Percentiles rank a stretch among this genome's conserved stretches.
These are phyloP conservation scores for Thelonectria olida DNA, from an alignment of 2,329 filamentous ascomycete species.

Conservation along the genomic window DNA sequence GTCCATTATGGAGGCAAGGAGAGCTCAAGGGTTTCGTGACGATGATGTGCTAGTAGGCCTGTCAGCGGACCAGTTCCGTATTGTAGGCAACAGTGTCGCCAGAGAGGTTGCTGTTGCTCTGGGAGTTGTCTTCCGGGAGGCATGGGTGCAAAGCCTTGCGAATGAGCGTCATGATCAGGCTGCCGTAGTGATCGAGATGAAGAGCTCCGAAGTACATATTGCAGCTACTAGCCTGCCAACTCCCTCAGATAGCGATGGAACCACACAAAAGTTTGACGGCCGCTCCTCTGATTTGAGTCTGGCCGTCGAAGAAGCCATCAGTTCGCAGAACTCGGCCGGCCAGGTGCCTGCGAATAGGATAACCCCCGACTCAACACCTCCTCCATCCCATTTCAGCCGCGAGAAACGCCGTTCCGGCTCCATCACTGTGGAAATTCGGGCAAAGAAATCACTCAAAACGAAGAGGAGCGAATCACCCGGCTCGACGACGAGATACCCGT, in stretches of 20 bases:
- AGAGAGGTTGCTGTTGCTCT: slow-evolving; percentile 72
- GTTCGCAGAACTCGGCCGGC: slow-evolving; percentile 12
- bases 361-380: slow-evolving; percentile 1
- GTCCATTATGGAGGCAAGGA: slow-evolving; percentile 71
- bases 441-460: slow-evolving; percentile 7
- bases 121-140: slow-evolving; percentile 70
- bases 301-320: not conserved
- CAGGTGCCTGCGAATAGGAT: not conserved
- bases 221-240: not conserved
- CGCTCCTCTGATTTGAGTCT: slow-evolving; percentile 9
- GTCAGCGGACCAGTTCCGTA: slow-evolving; percentile 64
- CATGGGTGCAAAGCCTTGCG: slow-evolving; percentile 46
- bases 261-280: slow-evolving; percentile 15
- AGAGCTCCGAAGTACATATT: not conserved
- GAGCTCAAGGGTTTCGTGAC: slow-evolving; percentile 77
- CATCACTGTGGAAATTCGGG: slow-evolving; percentile 21
- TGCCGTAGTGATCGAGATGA: not conserved
- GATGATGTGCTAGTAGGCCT: slow-evolving; percentile 74
- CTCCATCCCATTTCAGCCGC: not conserved
- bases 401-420: slow-evolving; percentile 16
- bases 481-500: not conserved
- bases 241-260: slow-evolving; percentile 21
- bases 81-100: slow-evolving; percentile 82
- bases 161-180: slow-evolving; percentile 22
- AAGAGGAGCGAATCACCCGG: not conserved